Conservation (phyloP, 108 stramenopile species). For the Bacterosira constricta region DNA sequence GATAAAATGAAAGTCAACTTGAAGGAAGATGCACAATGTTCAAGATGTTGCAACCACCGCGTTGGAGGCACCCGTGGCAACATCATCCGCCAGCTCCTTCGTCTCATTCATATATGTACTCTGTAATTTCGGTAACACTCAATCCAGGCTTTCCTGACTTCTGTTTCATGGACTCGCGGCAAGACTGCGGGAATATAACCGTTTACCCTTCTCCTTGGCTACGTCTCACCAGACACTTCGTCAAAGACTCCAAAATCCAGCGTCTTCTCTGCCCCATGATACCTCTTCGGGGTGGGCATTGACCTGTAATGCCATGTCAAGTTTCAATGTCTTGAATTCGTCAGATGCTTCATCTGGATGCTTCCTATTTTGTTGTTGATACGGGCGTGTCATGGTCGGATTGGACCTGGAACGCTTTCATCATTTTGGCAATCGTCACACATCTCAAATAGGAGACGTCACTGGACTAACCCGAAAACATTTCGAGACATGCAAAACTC, state of each 20-base stretch:
- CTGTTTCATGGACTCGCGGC: slow-evolving; percentile 71
- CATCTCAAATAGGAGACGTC: no score
- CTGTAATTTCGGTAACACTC: slow-evolving; percentile 62
- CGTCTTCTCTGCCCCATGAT: slow-evolving; percentile 90
- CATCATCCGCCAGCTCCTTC: slow-evolving; percentile 63
- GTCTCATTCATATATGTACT: slow-evolving; percentile 59
- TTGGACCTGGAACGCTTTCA: slow-evolving; percentile 44
- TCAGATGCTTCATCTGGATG: slow-evolving; percentile 11
- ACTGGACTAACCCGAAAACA: no score
- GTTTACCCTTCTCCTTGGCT: slow-evolving; percentile 71
- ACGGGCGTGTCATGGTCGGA: slow-evolving; percentile 21
- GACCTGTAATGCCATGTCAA: slow-evolving; percentile 65
- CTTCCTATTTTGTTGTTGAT: slow-evolving; percentile 19
- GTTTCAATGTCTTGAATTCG: slow-evolving; percentile 26
- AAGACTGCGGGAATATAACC: slow-evolving; percentile 75
- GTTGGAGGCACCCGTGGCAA: slow-evolving; percentile 83
- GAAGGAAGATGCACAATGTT: no score
- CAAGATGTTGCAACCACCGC: slow-evolving; percentile 86
- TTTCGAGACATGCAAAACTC: no score
- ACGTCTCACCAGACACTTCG: slow-evolving; percentile 87
- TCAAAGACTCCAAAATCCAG: slow-evolving; percentile 90
- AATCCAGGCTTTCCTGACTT: slow-evolving; percentile 23
- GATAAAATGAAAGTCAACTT: no score
- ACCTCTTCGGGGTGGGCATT: slow-evolving; percentile 83
- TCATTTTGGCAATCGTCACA: slow-evolving; percentile 54